These are phyloP conservation scores for Cordyceps cateniannulata DNA, from an alignment of 2,329 filamentous ascomycete species.

Conservation along the genomic window DNA sequence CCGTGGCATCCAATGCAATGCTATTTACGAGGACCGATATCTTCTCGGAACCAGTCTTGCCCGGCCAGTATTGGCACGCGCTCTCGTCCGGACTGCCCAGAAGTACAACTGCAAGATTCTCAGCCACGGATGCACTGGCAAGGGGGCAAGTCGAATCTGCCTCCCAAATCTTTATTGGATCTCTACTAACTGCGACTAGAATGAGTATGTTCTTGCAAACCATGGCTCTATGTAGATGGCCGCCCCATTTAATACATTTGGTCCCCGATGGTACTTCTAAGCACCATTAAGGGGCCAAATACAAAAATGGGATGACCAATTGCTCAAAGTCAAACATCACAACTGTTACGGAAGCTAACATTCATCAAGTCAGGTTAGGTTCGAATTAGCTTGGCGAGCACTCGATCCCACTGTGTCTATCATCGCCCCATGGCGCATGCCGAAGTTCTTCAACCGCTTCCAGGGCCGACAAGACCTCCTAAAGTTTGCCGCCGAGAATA, in stretches of 20 bases:
- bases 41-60: slow-evolving; percentile 50
- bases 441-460: slow-evolving; percentile 65
- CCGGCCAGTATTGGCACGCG: slow-evolving; percentile 53
- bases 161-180: background rate
- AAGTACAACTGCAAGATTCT: slow-evolving; percentile 5
- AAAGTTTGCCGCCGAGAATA: slow-evolving; percentile 59
- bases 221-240: background rate
- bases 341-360: slow-evolving; percentile 2
- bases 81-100: background rate
- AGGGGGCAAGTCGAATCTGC: slow-evolving; percentile 27
- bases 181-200: slow-evolving; percentile 12
- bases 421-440: slow-evolving; percentile 68
- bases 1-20: slow-evolving; percentile 57
- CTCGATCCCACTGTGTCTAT: slow-evolving; percentile 59
- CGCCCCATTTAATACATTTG: background rate
- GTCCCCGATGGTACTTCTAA: background rate
- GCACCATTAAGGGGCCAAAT: slow-evolving; percentile 7
- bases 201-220: slow-evolving; percentile 21
- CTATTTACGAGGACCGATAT: slow-evolving; percentile 52
- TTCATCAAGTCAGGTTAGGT: slow-evolving; percentile 28
- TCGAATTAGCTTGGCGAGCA: slow-evolving; percentile 28
- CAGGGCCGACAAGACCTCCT: slow-evolving; percentile 65
- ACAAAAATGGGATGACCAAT: slow-evolving; percentile 2
- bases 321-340: background rate
- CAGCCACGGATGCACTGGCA: slow-evolving; percentile 35